Base-by-base conservation (phyloP, 805 yeast genomes). In the Alloascoidea africana region DNA sequence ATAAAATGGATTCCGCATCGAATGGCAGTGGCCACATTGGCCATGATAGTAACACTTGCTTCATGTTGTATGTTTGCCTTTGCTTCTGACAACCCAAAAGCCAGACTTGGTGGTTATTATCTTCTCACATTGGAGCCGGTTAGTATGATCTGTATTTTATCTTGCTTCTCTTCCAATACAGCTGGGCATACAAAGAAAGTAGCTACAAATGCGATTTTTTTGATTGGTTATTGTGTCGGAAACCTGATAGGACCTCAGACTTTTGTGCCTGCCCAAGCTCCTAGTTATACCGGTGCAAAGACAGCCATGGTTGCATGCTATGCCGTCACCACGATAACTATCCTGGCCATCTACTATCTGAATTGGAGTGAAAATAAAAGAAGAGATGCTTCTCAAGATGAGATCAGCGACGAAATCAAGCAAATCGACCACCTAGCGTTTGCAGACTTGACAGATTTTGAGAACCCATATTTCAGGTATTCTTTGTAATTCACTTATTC, bases 241-340 rank as follows among this genome's bases (percentile, higher is more conserved):
- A 71, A 73, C 49, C 59, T 76, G 34, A 66, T 75, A 40, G 87
- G 85, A 2, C 81, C 86, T 3, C 82, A 76, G 51, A 62, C 76
- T 16, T 78, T 77, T 56, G 65, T 59, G 40, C 52, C 66, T 1
- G 42, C 54, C 2, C 68, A 73, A 39, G 72, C 70, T 14, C 80
- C 80, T 5, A 48, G 53, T 27, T 76, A 73, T 46, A 53, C 51
- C 60, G 73, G 65, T 62, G 76, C 46, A 65, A 80, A 33, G 66
- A 75, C 18, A 62, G 75, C 55, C 61, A 70, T 38, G 73, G 75
- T 45, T 55, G 79, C 41, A 59, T 73, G 36, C 83, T 81, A 0
- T 82, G 85, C 2, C 80, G 75, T 46, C 55, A 73, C 46, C 75
- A 76, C 54, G 65, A 70, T 43, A 60, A 60, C 0, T 44, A 58